phyloP scores from a whole-genome alignment of 2,329 filamentous ascomycete genomes.

The Cercospora nicotianae region DNA sequence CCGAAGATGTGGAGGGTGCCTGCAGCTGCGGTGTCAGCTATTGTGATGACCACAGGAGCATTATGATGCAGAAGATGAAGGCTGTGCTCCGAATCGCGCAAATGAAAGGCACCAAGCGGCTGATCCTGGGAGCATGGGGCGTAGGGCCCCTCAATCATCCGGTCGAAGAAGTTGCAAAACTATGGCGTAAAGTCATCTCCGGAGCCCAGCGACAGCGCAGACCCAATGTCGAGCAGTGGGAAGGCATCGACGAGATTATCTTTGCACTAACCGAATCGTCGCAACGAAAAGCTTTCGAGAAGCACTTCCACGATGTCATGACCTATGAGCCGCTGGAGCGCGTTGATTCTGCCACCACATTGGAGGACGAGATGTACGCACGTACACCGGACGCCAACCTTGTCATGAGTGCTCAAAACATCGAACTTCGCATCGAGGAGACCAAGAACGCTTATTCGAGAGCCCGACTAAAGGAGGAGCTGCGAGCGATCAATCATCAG shows the following conservation, averaged over 20 bases:
- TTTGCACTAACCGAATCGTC: constrained; percentile 59
- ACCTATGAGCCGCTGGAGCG: constrained; percentile 24
- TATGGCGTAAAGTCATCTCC: constrained; percentile 52
- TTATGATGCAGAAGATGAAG: constrained; percentile 57
- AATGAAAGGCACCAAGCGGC: constrained; percentile 47
- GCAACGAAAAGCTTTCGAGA: constrained; percentile 55
- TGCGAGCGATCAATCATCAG: constrained; percentile 37
- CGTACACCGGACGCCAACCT: constrained; percentile 25
- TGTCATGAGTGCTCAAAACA: constrained; percentile 35
- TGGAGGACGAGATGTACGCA: constrained; percentile 22
- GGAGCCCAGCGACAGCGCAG: constrained; percentile 36
- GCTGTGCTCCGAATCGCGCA: constrained; percentile 56
- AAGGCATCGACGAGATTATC: constrained; percentile 53
- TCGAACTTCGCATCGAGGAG: constrained; percentile 40
- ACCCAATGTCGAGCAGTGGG: constrained; percentile 45
- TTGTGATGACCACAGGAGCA: constrained; percentile 52
- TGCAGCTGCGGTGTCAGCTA: constrained; percentile 44
- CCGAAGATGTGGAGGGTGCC: constrained; percentile 35
- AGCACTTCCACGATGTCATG: constrained; percentile 35
- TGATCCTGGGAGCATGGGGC: constrained; percentile 65
- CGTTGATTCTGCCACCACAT: constrained; percentile 3
- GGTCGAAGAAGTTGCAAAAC: constrained; percentile 56
- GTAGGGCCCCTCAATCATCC: constrained; percentile 66
- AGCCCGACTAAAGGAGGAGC: constrained; percentile 35
- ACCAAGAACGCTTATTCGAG: constrained; percentile 34